These are phyloP conservation scores for Fusarium coicis DNA, from an alignment of 2,329 filamentous ascomycete species.

Conservation along the genomic window DNA sequence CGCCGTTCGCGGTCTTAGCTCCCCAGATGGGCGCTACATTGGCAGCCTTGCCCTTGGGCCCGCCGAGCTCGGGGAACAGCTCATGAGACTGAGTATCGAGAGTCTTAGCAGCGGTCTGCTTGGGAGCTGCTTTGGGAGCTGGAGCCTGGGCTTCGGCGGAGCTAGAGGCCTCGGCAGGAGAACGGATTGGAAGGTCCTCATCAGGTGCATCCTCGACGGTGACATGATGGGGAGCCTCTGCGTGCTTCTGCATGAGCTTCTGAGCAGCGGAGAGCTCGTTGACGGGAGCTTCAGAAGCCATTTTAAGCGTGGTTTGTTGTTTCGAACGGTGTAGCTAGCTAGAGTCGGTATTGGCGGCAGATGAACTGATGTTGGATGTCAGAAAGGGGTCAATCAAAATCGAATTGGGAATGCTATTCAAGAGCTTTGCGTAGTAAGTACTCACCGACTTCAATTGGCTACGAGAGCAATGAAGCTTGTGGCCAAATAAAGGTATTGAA, in stretches of 20 bases:
- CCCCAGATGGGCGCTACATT: conserved; percentile 81
- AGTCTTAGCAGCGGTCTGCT: conserved; percentile 67
- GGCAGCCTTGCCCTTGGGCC: conserved; percentile 72
- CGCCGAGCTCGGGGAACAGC: conserved; percentile 90
- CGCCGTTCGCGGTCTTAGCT: conserved; percentile 70
- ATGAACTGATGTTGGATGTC: conserved; percentile 20
- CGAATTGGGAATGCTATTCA: neutral
- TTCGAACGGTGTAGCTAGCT: conserved; percentile 24
- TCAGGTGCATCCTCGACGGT: conserved; percentile 85
- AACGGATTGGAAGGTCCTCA: conserved; percentile 75
- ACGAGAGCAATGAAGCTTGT: conserved; percentile 40
- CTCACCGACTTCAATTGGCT: conserved; percentile 33
- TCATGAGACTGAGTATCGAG: conserved; percentile 91
- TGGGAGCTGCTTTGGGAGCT: conserved; percentile 72
- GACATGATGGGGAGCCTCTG: conserved; percentile 64
- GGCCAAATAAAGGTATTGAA: conserved; percentile 25
- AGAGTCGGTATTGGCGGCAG: conserved; percentile 12
- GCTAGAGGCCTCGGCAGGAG: conserved; percentile 59
- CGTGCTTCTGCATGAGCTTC: conserved; percentile 73
- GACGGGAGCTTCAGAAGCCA: conserved; percentile 56
- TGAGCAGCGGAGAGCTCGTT: conserved; percentile 66
- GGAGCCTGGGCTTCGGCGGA: conserved; percentile 61
- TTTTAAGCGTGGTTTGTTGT: conserved; percentile 44
- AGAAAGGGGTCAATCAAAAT: conserved; percentile 11
- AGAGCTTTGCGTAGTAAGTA: neutral